phyloP scores from a whole-genome alignment of 176 grass and related monocot genomes.

The Canna indica region DNA sequence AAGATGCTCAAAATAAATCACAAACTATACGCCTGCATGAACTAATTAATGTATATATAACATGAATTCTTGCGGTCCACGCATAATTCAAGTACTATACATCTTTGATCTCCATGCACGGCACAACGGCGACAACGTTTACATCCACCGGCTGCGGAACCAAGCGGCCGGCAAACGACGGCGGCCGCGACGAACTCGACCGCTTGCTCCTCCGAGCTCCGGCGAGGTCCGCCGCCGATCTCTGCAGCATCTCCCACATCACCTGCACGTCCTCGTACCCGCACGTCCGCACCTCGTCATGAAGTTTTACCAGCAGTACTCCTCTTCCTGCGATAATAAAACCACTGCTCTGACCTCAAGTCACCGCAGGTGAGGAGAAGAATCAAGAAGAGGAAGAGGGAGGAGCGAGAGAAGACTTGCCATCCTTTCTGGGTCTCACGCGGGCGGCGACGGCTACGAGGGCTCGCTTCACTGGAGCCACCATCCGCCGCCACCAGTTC shows the following conservation, averaged over 20 bases:
- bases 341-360: neutral
- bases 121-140: too few relatives aligned
- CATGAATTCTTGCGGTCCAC: too few relatives aligned
- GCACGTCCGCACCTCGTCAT: slow-evolving; percentile 3
- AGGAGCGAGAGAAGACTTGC: neutral
- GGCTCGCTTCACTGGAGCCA: neutral
- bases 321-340: neutral
- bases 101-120: too few relatives aligned
- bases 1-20: too few relatives aligned
- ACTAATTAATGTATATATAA: too few relatives aligned
- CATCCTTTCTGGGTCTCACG: neutral
- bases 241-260: slow-evolving; percentile 16
- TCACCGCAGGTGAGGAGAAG: neutral
- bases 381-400: neutral
- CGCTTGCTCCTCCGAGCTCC: neutral
- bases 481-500: slow-evolving; percentile 1
- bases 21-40: too few relatives aligned
- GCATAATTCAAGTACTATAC: too few relatives aligned
- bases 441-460: slow-evolving; percentile 7
- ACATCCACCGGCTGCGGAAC: neutral
- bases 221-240: slow-evolving; percentile 3
- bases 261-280: slow-evolving; percentile 12
- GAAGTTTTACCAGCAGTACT: slow-evolving; percentile 1
- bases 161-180: neutral
- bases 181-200: neutral